Conservation (phyloP, 1,284 basidiomycete species). For the Rhodotorula glutinis region DNA sequence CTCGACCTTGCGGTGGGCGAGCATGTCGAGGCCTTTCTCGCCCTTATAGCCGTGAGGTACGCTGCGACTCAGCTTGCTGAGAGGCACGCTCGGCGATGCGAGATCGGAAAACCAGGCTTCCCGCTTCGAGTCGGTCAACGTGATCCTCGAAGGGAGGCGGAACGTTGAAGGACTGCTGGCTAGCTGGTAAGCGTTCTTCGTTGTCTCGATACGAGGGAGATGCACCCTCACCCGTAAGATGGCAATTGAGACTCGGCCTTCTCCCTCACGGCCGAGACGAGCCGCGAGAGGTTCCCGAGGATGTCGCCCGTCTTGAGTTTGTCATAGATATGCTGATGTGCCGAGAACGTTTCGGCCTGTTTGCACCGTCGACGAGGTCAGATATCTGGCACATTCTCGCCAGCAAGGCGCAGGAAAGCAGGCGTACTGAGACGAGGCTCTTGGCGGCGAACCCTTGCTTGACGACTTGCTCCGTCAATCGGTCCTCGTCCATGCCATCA, state of each 20-base stretch:
- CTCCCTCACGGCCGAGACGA: constrained; percentile 74
- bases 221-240: constrained; percentile 47
- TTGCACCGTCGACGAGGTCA: too few species aligned
- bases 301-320: constrained; percentile 53
- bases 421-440: constrained; percentile 61
- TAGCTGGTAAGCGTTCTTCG: background rate
- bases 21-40: constrained; percentile 83
- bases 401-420: background rate
- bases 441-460: constrained; percentile 69
- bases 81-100: constrained; percentile 80
- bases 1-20: constrained; percentile 76
- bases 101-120: constrained; percentile 87
- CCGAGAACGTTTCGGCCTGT: constrained; percentile 57
- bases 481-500: constrained; percentile 79
- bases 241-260: constrained; percentile 53
- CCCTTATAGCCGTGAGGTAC: constrained; percentile 93
- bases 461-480: constrained; percentile 70
- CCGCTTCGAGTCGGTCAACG: constrained; percentile 82
- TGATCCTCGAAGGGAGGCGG: constrained; percentile 80
- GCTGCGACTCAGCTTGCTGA: constrained; percentile 78
- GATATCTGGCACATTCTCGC: background rate
- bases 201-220: too few species aligned
- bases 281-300: constrained; percentile 66
- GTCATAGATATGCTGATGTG: constrained; percentile 56
- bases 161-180: constrained; percentile 54